These are phyloP conservation scores for Excoecaria cochinchinensis DNA, from an alignment of 345 rosid species.

Conservation along the genomic window DNA sequence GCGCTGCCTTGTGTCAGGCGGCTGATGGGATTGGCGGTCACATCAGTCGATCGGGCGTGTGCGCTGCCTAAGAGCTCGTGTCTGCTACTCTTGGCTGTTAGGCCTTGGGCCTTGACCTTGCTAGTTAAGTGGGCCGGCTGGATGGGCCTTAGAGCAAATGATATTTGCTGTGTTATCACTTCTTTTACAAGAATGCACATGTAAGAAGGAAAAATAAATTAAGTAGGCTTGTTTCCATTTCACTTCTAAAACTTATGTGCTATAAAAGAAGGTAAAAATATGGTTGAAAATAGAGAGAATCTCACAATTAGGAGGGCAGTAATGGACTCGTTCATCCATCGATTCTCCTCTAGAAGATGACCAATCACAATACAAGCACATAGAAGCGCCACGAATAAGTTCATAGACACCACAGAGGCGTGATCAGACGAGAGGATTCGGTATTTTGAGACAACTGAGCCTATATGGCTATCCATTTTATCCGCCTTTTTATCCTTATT, in stretches of 20 bases:
- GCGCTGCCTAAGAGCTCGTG: no score
- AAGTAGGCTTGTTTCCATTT: neutral
- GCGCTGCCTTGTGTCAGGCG: no score
- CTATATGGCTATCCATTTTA: constrained; percentile 38
- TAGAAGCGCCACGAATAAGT: constrained; percentile 88
- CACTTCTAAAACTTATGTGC: neutral
- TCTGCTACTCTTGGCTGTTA: no score
- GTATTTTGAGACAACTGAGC: constrained; percentile 31
- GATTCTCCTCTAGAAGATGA: constrained; percentile 88
- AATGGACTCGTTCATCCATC: constrained; percentile 99
- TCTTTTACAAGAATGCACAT: neutral
- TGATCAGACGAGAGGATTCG: constrained; percentile 66
- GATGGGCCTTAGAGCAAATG: no score
- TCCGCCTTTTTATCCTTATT: neutral
- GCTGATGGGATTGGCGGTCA: no score
- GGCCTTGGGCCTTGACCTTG: no score
- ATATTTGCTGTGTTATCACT: no score
- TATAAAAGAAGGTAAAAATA: neutral
- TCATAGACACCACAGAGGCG: constrained; percentile 82
- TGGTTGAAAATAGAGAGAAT: constrained; percentile 8
- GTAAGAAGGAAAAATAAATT: neutral
- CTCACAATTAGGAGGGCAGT: constrained; percentile 85
- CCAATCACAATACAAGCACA: constrained; percentile 94
- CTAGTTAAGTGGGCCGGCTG: no score
- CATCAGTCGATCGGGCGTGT: no score